Evolutionary conservation across 441 rosid species (phyloP), one percentile per base, ranked within the genome.

Genomic region (Eruca vesicaria): DNA sequence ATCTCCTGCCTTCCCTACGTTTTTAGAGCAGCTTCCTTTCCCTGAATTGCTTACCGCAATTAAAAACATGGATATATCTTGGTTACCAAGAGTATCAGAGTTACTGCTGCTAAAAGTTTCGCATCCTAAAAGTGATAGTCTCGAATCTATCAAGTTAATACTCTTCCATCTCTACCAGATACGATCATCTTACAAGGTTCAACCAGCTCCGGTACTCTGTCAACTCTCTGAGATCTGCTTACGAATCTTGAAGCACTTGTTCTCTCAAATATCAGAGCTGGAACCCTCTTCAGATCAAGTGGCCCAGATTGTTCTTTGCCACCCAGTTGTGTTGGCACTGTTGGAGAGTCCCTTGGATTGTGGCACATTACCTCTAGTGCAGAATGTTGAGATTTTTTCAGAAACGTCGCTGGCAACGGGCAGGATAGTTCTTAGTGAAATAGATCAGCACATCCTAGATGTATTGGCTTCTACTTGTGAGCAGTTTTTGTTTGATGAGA

Each of bases 101-200:
- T 76, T 92, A 81, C 94, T 96, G 69, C 73, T 85, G 83, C 82
- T 78, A 59, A 96, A 89, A 81, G 71, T 88, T 52, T 89, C 85
- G 19, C 86, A 85, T 21, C 43, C 77, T 65, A 75, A 65, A 68
- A 76, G 80, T 76, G 86, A 81, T 84, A 77, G 78, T 41, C 70
- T 83, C 65, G 82, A 82, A 59, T 81, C 86, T 75, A 72, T 92
- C 63, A 89, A 80, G 48, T 88, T 87, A 71, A 76, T 89, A 65
- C 81, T 96, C 28, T 92, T 90, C 82, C 92, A 94, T 92, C 84
- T 90, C 72, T 70, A 82, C 80, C 95, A 83, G 77, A 83, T 92
- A 68, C 90, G 77, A 33, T 79, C 80, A 59, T 76, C 84, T 41
- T 80, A 79, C 80, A 77, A 67, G 80, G 77, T 66, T 68, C 79